These are phyloP conservation scores for Hibiscus trionum DNA, from an alignment of 345 rosid genomes.

Conservation along the genomic window DNA sequence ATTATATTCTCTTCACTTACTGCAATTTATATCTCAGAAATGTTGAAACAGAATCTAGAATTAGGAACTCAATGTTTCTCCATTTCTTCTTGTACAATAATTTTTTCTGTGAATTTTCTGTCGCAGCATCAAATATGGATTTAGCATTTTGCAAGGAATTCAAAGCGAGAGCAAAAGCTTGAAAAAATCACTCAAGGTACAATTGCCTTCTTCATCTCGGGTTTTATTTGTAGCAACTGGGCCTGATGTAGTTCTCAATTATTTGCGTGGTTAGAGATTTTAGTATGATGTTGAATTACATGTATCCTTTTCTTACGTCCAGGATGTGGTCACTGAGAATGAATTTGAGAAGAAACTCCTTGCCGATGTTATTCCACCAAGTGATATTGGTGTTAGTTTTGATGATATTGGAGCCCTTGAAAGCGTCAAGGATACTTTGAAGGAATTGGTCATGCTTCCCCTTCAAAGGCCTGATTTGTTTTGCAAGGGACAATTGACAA, in stretches of 20 bases:
- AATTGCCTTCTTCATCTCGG: neutral
- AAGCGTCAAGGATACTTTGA: neutral
- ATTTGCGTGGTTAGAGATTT: neutral
- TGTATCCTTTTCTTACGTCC: neutral
- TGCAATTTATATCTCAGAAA: constrained; percentile 22
- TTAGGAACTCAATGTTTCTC: neutral
- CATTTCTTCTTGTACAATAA: neutral
- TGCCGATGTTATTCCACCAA: constrained; percentile 1
- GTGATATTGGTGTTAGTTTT: neutral
- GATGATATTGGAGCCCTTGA: constrained; percentile 1
- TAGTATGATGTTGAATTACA: neutral
- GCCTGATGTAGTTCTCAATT: neutral
- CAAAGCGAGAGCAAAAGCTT: constrained; percentile 65
- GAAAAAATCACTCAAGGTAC: constrained; percentile 79
- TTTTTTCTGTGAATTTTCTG: neutral
- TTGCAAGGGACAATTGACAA: constrained; percentile 74
- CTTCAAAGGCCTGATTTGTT: neutral
- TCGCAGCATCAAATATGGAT: constrained; percentile 62
- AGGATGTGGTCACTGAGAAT: constrained; percentile 2
- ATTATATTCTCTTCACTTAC: neutral
- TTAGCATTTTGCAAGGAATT: constrained; percentile 56
- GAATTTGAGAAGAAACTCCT: neutral
- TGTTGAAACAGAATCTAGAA: constrained; percentile 24
- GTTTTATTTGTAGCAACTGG: neutral
- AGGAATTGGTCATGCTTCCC: neutral